A percentile compares a stretch with the other conserved stretches of the same genome.
Conservation (phyloP, 139 green algal species). For the Chlamydomonas sp. region DNA sequence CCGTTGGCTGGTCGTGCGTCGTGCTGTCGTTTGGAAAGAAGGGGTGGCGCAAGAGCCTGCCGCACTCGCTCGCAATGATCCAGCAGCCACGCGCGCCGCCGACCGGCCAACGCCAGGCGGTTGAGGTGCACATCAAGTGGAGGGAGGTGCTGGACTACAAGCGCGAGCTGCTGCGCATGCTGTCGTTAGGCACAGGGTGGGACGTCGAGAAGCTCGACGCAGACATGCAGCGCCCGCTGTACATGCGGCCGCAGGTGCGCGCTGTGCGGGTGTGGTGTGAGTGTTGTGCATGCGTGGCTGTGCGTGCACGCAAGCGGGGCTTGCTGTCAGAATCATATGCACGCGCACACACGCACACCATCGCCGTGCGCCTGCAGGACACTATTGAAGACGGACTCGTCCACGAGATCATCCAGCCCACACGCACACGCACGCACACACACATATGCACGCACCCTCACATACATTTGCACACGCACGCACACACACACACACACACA, state of each 20-base stretch:
- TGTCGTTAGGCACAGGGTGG: slow-evolving; percentile 81
- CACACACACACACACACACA: too few species aligned
- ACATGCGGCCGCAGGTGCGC: slow-evolving; percentile 89
- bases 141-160: slow-evolving; percentile 86
- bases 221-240: slow-evolving; percentile 90
- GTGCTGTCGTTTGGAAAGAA: slow-evolving; percentile 85
- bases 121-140: slow-evolving; percentile 96
- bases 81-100: slow-evolving; percentile 92
- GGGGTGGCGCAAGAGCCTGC: slow-evolving; percentile 77
- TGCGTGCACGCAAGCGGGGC: too few species aligned
- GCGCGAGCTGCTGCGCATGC: slow-evolving; percentile 74
- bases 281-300: too few species aligned
- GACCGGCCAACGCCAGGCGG: slow-evolving; percentile 86
- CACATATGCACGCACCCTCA: too few species aligned
- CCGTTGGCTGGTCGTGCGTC: slow-evolving; percentile 87
- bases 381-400: too few species aligned
- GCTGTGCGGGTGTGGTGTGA: too few species aligned
- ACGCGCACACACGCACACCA: too few species aligned
- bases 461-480: too few species aligned
- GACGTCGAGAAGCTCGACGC: slow-evolving; percentile 81
- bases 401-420: too few species aligned
- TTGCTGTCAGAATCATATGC: too few species aligned
- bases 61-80: slow-evolving; percentile 92
- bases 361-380: too few species aligned
- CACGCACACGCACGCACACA: slow-evolving; percentile 58